Evolutionary conservation across 2,329 filamentous ascomycete genomes (phyloP).

Genomic region (Periconia macrospinosa): DNA sequence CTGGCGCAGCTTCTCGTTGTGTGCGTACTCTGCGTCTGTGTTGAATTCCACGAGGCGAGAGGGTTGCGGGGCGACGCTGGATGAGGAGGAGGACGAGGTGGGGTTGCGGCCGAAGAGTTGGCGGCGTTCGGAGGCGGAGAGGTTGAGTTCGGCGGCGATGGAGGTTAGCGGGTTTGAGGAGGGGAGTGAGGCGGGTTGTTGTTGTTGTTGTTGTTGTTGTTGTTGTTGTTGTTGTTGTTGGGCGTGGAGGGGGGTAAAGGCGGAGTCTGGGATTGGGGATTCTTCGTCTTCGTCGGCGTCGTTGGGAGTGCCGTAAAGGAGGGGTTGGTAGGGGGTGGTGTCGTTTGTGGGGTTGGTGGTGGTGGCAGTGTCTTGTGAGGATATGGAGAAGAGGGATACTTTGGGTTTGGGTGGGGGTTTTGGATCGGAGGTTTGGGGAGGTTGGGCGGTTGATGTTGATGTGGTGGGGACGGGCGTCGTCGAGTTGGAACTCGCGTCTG

Average conservation of each 20-base stretch:
- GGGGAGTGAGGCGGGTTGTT: slow-evolving; percentile 12
- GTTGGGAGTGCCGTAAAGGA: slow-evolving; percentile 32
- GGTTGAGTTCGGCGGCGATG: slow-evolving; percentile 76
- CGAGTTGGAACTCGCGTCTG: slow-evolving; percentile 1
- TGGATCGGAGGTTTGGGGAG: slow-evolving; percentile 16
- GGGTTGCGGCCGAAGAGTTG: slow-evolving; percentile 80
- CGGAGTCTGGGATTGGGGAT: slow-evolving; percentile 14
- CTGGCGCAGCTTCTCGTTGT: slow-evolving; percentile 76
- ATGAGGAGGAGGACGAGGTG: slow-evolving; percentile 48
- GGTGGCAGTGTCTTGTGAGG: slow-evolving; percentile 41
- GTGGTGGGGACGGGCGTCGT: neutral
- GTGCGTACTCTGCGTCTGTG: slow-evolving; percentile 81
- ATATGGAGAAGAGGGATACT: slow-evolving; percentile 70
- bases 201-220: slow-evolving; percentile 6
- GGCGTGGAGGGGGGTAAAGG: slow-evolving; percentile 11
- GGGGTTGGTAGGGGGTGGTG: slow-evolving; percentile 37
- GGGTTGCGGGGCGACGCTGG: slow-evolving; percentile 35
- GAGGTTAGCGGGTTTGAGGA: slow-evolving; percentile 62
- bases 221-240: slow-evolving; percentile 10
- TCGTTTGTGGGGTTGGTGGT: slow-evolving; percentile 8
- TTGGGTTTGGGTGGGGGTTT: slow-evolving; percentile 56
- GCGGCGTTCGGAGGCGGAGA: slow-evolving; percentile 74
- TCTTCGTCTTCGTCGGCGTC: slow-evolving; percentile 26
- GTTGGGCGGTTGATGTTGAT: slow-evolving; percentile 6
- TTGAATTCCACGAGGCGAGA: slow-evolving; percentile 78